A percentile compares a stretch with the other conserved stretches of the same genome.
These are phyloP conservation scores for Thelonectria blattea DNA, from an alignment of 2,329 filamentous ascomycete genomes.

Conservation along the genomic window DNA sequence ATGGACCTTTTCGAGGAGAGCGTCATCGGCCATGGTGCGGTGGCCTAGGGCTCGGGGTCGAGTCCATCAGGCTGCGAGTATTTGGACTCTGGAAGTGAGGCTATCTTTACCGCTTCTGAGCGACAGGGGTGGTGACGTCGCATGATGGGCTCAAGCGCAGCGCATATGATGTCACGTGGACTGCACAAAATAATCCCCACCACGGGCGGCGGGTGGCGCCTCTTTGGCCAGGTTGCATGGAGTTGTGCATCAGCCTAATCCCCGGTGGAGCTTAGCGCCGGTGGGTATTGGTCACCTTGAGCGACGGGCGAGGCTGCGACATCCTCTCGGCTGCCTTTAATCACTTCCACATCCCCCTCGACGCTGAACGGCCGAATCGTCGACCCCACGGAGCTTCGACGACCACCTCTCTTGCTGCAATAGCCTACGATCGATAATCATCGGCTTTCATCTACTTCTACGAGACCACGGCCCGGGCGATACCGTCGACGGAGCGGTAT, in stretches of 20 bases:
- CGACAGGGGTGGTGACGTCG: slow-evolving; percentile 26
- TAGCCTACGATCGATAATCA: slow-evolving; percentile 7
- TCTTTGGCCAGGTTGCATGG: background rate
- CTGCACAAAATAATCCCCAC: slow-evolving; percentile 33
- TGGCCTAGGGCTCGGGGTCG: slow-evolving; percentile 25
- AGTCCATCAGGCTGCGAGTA: slow-evolving; percentile 37
- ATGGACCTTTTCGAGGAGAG: slow-evolving; percentile 72
- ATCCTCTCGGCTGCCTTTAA: slow-evolving; percentile 34
- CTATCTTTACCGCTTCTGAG: slow-evolving; percentile 8
- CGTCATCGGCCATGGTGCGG: slow-evolving; percentile 64
- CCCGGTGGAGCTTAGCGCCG: slow-evolving; percentile 25
- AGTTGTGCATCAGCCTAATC: slow-evolving; percentile 39
- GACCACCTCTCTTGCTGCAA: background rate
- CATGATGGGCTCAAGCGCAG: slow-evolving; percentile 23
- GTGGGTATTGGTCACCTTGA: slow-evolving; percentile 30
- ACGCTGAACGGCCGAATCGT: slow-evolving; percentile 8
- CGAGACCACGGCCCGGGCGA: slow-evolving; percentile 12
- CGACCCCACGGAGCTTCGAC: background rate
- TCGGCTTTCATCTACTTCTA: slow-evolving; percentile 1
- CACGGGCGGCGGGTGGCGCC: background rate
- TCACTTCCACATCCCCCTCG: slow-evolving; percentile 31
- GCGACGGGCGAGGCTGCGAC: slow-evolving; percentile 40
- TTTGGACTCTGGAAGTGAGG: slow-evolving; percentile 6
- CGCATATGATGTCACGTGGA: slow-evolving; percentile 41
- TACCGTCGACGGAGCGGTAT: slow-evolving; percentile 12